Evolutionary conservation across 495 filamentous ascomycete genomes (phyloP), one percentile per base, ranked within the genome.

Genomic region (Podospora comata): DNA sequence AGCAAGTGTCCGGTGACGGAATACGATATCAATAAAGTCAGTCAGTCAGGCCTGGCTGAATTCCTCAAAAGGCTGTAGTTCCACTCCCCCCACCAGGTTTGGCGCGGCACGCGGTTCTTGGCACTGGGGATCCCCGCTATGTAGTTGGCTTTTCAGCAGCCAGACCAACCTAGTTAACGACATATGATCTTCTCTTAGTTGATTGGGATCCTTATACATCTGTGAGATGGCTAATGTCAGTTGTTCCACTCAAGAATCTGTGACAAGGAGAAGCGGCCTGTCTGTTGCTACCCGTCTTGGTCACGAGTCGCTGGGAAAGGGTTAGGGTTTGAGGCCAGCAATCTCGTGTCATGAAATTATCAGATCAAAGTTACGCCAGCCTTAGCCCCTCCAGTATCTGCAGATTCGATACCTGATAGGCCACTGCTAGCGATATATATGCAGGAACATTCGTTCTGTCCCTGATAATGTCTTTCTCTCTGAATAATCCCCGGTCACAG

Each of bases 1-100:
- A 56, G 54, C 16, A 56, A 5, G 55, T 19, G 44, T 65, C 65
- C 65, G 71, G 72, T 75, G 74, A 75, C 71, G 70, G 72, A 69
- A 74, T 73, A 23, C 60, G 72, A 74, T 70, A 68, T 63, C 63
- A 62, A 70, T 70, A 65, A 65, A 72, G 64, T 48, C 39, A 48
- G 39, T 48, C 39, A 48, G 32, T 62, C 7, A 39, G 48, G 60
- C 65, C 66, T 70, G 60, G 60, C 68, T 68, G 71, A 67, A 64
- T 70, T 73, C 69, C 66, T 53, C 65, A 53, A 62, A 62, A 67
- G 34, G 55, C 39, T 62, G 64, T 32, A 48, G 15, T 30, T 39
- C 39, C 26, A 57, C 53, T 65, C 26, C 57, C 57, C 28, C 62
- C 58, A 58, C 62, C 23, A 62, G 56, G 61, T 66, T 67, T 71